A percentile compares a stretch with the other conserved stretches of the same genome.
phyloP scores from a whole-genome alignment of 179 eudicot genomes.

The Gypsophila paniculata region DNA sequence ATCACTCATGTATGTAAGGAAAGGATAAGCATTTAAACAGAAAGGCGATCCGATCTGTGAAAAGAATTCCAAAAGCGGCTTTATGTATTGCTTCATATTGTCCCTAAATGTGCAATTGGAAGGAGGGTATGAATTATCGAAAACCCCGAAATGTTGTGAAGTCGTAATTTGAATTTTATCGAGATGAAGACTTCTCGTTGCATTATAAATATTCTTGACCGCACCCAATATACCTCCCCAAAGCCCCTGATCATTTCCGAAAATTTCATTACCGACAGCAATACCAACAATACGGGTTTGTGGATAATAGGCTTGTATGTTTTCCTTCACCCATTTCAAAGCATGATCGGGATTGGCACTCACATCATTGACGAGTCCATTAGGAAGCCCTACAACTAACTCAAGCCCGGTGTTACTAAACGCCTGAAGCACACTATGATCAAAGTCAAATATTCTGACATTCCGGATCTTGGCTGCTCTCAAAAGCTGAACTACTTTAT shows the following conservation, averaged over 20 bases:
- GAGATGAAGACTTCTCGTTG: constrained; percentile 58
- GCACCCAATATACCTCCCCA: constrained; percentile 61
- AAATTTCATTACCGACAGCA: constrained; percentile 84
- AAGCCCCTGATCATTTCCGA: constrained; percentile 55
- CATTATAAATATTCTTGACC: constrained; percentile 68
- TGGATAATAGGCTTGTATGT: constrained; percentile 59
- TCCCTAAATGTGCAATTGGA: constrained; percentile 68
- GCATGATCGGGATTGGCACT: constrained; percentile 72
- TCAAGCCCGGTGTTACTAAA: constrained; percentile 86
- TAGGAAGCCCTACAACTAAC: constrained; percentile 81
- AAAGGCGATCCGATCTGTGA: constrained; percentile 69
- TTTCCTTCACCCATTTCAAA: constrained; percentile 74
- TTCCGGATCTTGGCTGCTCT: constrained; percentile 75
- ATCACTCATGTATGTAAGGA: constrained; percentile 71
- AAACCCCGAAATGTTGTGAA: constrained; percentile 70
- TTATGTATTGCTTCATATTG: constrained; percentile 50
- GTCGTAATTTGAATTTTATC: constrained; percentile 62
- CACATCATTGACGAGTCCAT: constrained; percentile 57
- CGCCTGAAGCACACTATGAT: constrained; percentile 74
- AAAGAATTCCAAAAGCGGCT: constrained; percentile 72
- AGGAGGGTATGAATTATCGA: constrained; percentile 77
- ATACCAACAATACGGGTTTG: constrained; percentile 78
- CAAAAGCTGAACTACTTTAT: constrained; percentile 63
- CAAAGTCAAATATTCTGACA: constrained; percentile 75
- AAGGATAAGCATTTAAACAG: constrained; percentile 92